Conservation (phyloP, 2,329 filamentous ascomycete species). For the Ascochyta clinopodiicola region DNA sequence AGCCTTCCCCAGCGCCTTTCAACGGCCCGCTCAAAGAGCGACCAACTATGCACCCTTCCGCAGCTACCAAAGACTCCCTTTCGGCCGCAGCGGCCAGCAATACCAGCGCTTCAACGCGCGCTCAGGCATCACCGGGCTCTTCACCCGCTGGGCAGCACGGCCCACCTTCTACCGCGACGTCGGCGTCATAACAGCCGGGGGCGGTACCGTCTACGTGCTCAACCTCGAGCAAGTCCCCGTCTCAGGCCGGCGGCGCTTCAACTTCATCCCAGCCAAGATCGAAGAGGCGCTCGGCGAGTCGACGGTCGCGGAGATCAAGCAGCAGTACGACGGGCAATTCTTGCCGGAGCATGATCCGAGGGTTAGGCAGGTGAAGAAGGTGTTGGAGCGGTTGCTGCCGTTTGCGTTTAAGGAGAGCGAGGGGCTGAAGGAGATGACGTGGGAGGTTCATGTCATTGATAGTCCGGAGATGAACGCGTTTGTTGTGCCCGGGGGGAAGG, state of each 20-base stretch:
- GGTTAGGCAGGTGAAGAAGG: slow-evolving; percentile 63
- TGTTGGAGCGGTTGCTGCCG: slow-evolving; percentile 71
- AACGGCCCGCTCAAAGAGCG: not conserved
- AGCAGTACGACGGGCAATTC: slow-evolving; percentile 61
- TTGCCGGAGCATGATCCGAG: slow-evolving; percentile 67
- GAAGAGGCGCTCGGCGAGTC: slow-evolving; percentile 62
- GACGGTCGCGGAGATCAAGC: slow-evolving; percentile 65
- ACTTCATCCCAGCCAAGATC: slow-evolving; percentile 64
- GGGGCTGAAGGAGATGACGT: slow-evolving; percentile 54
- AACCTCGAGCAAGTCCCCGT: slow-evolving; percentile 77
- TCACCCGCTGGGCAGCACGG: slow-evolving; percentile 50
- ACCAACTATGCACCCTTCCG: slow-evolving; percentile 20
- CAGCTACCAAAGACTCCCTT: slow-evolving; percentile 33
- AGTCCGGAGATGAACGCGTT: slow-evolving; percentile 74
- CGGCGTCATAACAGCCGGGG: slow-evolving; percentile 50
- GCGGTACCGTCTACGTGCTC: slow-evolving; percentile 66
- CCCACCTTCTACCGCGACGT: slow-evolving; percentile 58
- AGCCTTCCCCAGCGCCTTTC: slow-evolving; percentile 11
- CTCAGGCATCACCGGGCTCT: slow-evolving; percentile 29
- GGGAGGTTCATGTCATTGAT: slow-evolving; percentile 80
- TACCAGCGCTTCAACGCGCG: slow-evolving; percentile 40
- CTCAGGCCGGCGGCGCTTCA: slow-evolving; percentile 75
- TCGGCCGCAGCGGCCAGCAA: slow-evolving; percentile 28
- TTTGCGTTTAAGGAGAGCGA: slow-evolving; percentile 60
- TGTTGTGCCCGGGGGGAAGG: slow-evolving; percentile 77